phyloP scores from a whole-genome alignment of 768 basidiomycete species.

The Paxillus involutus region DNA sequence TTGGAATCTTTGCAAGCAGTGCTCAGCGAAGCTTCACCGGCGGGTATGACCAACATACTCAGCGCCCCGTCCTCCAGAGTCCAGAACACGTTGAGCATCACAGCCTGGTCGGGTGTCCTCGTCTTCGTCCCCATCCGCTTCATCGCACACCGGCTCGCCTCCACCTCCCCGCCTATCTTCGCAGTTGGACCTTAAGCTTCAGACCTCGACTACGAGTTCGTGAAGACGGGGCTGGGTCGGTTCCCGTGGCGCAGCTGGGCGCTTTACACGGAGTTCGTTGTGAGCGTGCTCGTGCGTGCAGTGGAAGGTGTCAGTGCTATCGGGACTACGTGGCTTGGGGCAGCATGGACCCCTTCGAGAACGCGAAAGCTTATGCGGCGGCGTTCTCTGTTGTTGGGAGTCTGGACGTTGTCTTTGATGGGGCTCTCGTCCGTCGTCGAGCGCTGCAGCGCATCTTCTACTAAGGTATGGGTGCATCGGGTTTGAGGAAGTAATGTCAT shows the following conservation, averaged over 20 bases:
- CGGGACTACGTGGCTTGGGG: constrained; percentile 43
- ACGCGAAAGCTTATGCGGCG: constrained; percentile 31
- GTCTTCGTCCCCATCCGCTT: constrained; percentile 70
- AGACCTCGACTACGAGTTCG: constrained; percentile 82
- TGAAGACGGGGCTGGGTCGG: constrained; percentile 63
- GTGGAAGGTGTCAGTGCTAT: constrained; percentile 59
- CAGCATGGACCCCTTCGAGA: constrained; percentile 10
- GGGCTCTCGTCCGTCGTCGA: constrained; percentile 48
- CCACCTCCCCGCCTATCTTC: constrained; percentile 36
- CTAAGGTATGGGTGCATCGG: constrained; percentile 46
- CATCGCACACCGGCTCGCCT: constrained; percentile 64
- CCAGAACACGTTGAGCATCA: constrained; percentile 47
- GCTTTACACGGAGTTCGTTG: constrained; percentile 62
- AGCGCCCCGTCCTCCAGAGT: constrained; percentile 36
- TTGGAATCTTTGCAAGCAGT: too few species aligned
- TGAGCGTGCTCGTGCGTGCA: constrained; percentile 56
- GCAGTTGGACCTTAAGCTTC: constrained; percentile 67
- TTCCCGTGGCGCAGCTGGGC: constrained; percentile 66
- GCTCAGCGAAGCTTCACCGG: too few species aligned
- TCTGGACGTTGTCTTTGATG: constrained; percentile 53
- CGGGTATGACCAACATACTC: constrained; percentile 60
- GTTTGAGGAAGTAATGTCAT: too few species aligned
- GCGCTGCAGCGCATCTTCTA: constrained; percentile 54
- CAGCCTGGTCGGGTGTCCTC: constrained; percentile 61
- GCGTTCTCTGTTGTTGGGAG: constrained; percentile 55